Base-by-base conservation (phyloP, 495 filamentous ascomycete genomes). In the Thermothielavioides terrestris region DNA sequence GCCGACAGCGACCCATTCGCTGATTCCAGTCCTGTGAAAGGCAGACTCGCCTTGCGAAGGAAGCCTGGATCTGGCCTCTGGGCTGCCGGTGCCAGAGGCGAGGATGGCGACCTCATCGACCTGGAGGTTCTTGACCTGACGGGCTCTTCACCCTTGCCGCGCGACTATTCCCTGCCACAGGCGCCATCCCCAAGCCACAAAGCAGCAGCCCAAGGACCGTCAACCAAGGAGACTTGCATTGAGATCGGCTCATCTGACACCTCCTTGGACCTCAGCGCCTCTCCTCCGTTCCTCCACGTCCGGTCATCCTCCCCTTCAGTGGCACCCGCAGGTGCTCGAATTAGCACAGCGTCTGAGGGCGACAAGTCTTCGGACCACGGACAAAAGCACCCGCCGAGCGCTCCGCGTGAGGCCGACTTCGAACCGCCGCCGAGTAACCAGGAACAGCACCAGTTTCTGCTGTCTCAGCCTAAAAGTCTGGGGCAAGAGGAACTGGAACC, bases 11-110 rank as follows among this genome's bases (percentile, higher is more conserved):
- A 65, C 53, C 62, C 68, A 11, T 70, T 76, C 50, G 46, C 50
- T 32, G 69, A 38, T 37, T 57, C 53, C 23, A 71, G 47, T 32
- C 63, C 55, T 17, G 51, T 56, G 25, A 53, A 40, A 36, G 66
- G 61, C 50, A 65, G 56, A 38, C 50, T 65, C 23, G 54, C 62
- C 6, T 46, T 50, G 18, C 46, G 52, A 4, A 58, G 17, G 26
- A 50, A 35, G 27, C 27, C 30, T 21, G 41, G 39, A 15, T 37
- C 44, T 44, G 68, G 56, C 42, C 65, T 90, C 21, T 94, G 88
- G 88, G 69, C 72, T 34, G 83, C 80, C 50, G 80, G 79, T 6
- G 75, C 85, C 30, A 76, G 87, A 50, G 81, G 84, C 59, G 60
- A 63, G 0, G 69, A 78, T 25, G 84, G 85, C 1, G 72, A 77